Conservation (phyloP, 2,329 filamentous ascomycete genomes). For the Dactylonectria estremocensis region DNA sequence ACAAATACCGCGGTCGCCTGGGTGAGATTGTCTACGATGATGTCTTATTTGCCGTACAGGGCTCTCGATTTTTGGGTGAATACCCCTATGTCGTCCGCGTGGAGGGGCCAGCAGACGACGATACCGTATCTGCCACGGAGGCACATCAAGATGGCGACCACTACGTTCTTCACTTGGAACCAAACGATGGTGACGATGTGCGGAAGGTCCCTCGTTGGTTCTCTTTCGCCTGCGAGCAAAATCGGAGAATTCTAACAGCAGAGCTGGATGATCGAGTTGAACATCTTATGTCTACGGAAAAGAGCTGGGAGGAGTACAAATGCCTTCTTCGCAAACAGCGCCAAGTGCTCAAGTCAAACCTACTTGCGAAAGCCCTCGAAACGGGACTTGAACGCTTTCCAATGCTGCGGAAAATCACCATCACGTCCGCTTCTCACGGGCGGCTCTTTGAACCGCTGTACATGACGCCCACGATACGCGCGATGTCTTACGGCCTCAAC, state of each 20-base stretch:
- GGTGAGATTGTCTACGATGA: slow-evolving; percentile 9
- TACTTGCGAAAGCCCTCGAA: background rate
- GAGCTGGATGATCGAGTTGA: background rate
- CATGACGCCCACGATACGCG: slow-evolving; percentile 2
- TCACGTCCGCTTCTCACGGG: background rate
- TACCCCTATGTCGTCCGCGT: too few species aligned
- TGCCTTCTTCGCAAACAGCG: background rate
- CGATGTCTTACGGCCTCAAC: background rate
- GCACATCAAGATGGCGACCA: background rate
- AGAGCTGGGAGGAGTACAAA: background rate
- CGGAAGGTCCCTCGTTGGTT: background rate
- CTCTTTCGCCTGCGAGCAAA: background rate
- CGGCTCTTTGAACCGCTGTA: background rate
- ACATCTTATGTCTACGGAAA: background rate
- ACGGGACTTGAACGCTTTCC: background rate
- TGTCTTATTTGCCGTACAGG: background rate
- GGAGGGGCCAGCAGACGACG: too few species aligned
- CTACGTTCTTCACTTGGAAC: background rate
- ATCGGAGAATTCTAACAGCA: background rate
- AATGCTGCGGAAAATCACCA: background rate
- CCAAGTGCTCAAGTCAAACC: background rate
- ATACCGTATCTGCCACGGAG: too few species aligned
- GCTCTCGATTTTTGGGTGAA: too few species aligned
- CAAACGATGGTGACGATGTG: background rate
- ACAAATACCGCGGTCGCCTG: background rate